Conservation (phyloP, 306 rosid species). For the Neltuma alba region DNA sequence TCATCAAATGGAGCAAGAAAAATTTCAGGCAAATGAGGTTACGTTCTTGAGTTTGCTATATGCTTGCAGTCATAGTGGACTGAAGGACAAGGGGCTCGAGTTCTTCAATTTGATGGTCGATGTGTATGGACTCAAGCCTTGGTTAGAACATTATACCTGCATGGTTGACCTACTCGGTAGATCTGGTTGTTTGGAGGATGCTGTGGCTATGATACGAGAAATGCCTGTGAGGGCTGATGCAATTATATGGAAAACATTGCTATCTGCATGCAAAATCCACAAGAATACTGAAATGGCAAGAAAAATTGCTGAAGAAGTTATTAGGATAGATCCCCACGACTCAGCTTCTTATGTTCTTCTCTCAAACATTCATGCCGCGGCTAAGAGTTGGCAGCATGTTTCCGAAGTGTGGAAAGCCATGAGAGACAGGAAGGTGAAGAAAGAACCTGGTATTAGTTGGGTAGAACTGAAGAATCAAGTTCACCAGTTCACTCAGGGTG, state of each 20-base stretch:
- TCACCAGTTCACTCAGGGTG: conserved; percentile 70
- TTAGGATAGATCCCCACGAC: conserved; percentile 74
- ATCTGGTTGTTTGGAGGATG: conserved; percentile 81
- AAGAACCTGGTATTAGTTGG: conserved; percentile 90
- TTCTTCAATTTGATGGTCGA: conserved; percentile 72
- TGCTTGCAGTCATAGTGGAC: conserved; percentile 88
- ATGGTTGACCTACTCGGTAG: conserved; percentile 85
- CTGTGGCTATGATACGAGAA: conserved; percentile 75
- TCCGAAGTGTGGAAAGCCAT: conserved; percentile 71
- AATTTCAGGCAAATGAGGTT: conserved; percentile 70
- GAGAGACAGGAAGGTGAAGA: conserved; percentile 71
- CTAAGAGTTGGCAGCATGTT: conserved; percentile 80
- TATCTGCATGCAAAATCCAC: conserved; percentile 87
- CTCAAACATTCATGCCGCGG: conserved; percentile 80
- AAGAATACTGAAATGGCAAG: conserved; percentile 76
- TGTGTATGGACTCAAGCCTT: conserved; percentile 65
- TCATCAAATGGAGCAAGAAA: conserved; percentile 67
- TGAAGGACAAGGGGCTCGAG: conserved; percentile 75
- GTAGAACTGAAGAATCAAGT: conserved; percentile 74
- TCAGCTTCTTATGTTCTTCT: conserved; percentile 80
- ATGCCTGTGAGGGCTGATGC: conserved; percentile 83
- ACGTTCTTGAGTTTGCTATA: conserved; percentile 87
- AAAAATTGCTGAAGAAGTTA: conserved; percentile 73
- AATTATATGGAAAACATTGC: conserved; percentile 83
- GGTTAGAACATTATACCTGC: conserved; percentile 84